Conservation (phyloP, 352 stramenopile species). For the Pythium chondricola region DNA sequence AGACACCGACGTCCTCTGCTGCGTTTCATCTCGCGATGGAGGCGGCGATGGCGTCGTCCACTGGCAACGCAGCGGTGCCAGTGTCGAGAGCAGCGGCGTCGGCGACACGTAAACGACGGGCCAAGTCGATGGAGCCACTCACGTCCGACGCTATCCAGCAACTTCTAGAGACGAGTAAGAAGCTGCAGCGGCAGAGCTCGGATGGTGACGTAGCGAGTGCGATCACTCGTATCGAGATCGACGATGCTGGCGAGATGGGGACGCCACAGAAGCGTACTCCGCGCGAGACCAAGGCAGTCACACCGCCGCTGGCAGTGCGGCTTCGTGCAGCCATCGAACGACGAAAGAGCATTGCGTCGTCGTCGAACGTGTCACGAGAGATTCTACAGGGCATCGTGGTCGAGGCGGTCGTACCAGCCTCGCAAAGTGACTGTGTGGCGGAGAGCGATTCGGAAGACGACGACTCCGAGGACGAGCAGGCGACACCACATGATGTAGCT, state of each 20-base stretch:
- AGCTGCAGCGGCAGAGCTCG: slow-evolving; percentile 11
- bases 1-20: not conserved
- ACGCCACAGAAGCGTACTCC: slow-evolving; percentile 2
- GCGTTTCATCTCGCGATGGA: too few relatives aligned
- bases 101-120: slow-evolving; percentile 31
- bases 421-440: slow-evolving; percentile 16
- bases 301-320: slow-evolving; percentile 11
- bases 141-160: slow-evolving; percentile 56
- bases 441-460: slow-evolving; percentile 18
- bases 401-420: not conserved
- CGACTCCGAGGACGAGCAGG: not conserved
- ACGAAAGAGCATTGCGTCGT: slow-evolving; percentile 13
- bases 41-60: not conserved
- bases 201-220: slow-evolving; percentile 7
- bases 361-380: not conserved
- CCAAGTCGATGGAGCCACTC: slow-evolving; percentile 65
- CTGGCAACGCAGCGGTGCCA: not conserved
- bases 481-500: not conserved
- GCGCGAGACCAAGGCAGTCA: not conserved
- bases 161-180: slow-evolving; percentile 29
- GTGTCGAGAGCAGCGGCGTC: not conserved
- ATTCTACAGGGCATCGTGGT: not conserved
- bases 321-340: slow-evolving; percentile 11
- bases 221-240: not conserved
- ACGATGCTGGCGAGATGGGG: not conserved